A percentile compares a stretch with the other conserved stretches of the same genome.
Conservation (phyloP, 2,329 filamentous ascomycete species). For the Purpureocillium takamizusanense region DNA sequence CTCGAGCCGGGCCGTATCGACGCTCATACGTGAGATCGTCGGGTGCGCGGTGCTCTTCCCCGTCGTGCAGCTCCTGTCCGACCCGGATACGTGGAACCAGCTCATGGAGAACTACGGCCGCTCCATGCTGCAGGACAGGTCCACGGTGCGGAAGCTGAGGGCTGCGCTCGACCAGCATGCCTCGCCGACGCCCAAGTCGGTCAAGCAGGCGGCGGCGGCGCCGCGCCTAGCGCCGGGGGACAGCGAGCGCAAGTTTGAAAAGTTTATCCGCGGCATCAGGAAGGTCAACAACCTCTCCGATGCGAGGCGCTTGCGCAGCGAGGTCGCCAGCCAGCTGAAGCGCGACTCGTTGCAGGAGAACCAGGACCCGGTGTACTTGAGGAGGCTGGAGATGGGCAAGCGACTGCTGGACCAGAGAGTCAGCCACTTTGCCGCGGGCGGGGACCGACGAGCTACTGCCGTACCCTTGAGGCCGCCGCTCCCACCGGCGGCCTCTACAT, state of each 20-base stretch:
- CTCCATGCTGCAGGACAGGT: constrained; percentile 85
- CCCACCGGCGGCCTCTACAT: constrained; percentile 29
- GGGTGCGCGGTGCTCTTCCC: constrained; percentile 84
- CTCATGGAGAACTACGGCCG: constrained; percentile 83
- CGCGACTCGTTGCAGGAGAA: constrained; percentile 69
- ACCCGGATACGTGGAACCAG: constrained; percentile 97
- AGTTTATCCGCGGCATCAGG: constrained; percentile 82
- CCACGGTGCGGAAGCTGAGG: constrained; percentile 84
- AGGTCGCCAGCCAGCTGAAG: constrained; percentile 86
- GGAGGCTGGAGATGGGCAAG: constrained; percentile 86
- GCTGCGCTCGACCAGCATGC: constrained; percentile 92
- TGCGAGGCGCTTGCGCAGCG: constrained; percentile 82
- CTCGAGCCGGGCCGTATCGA: constrained; percentile 70
- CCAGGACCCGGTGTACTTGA: constrained; percentile 78
- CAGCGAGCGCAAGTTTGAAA: constrained; percentile 86
- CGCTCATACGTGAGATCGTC: constrained; percentile 82
- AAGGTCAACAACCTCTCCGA: constrained; percentile 89
- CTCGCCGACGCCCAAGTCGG: constrained; percentile 61
- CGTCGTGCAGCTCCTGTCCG: constrained; percentile 68
- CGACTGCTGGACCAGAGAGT: constrained; percentile 84
- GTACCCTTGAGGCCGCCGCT: constrained; percentile 15
- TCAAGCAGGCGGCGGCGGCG: constrained; percentile 53
- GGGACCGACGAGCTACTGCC: constrained; percentile 31
- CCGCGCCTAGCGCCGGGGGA: constrained; percentile 75
- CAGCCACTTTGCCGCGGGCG: constrained; percentile 64